phyloP scores from a whole-genome alignment of 495 filamentous ascomycete species.

The Xanthoparmelia taractica region DNA sequence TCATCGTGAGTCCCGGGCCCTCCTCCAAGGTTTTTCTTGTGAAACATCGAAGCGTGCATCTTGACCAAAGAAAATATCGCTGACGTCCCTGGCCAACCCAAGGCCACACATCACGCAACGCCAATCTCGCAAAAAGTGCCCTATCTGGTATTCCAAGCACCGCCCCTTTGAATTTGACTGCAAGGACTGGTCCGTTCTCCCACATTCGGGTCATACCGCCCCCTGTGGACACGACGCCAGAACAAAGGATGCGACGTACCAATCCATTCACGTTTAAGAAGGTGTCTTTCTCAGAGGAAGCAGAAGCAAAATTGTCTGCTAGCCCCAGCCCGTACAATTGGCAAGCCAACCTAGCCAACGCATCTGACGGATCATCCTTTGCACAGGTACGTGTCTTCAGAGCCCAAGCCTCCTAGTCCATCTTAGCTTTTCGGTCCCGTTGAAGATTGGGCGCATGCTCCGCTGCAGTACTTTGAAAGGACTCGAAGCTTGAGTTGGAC shows the following conservation, averaged over 20 bases:
- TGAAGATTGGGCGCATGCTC: no score
- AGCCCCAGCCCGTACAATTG: background rate
- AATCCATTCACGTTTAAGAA: background rate
- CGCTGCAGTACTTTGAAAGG: no score
- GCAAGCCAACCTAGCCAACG: conserved; percentile 1
- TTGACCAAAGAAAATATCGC: background rate
- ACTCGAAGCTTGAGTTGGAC: background rate
- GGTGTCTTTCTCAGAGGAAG: conserved; percentile 1
- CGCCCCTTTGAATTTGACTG: background rate
- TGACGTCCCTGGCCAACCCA: background rate
- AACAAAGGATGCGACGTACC: background rate
- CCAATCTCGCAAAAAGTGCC: background rate
- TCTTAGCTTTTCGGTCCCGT: background rate
- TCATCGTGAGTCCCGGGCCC: conserved; percentile 2
- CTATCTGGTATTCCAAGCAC: background rate
- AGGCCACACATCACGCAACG: background rate
- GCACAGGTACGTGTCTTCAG: conserved; percentile 2
- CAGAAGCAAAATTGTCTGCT: background rate
- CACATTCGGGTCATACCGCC: conserved; percentile 1
- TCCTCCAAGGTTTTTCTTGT: background rate
- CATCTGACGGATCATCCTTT: background rate
- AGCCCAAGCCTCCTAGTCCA: background rate
- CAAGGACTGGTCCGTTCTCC: background rate
- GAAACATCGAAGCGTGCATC: background rate
- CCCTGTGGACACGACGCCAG: background rate